Conservation (phyloP, 2,329 filamentous ascomycete species). For the Pseudogymnoascus sp. region DNA sequence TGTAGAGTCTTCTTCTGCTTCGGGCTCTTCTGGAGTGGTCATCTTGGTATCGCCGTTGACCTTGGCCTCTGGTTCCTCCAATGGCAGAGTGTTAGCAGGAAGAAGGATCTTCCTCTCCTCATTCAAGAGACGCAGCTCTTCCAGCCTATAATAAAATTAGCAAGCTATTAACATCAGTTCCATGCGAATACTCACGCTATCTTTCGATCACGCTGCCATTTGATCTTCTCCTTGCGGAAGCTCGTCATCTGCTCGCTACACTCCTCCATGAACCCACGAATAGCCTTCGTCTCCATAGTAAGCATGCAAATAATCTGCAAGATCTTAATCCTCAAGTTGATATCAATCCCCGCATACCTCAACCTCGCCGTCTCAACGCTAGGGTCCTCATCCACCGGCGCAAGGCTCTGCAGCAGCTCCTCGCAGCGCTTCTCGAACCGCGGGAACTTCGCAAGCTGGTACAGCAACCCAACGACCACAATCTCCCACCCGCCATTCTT, state of each 20-base stretch:
- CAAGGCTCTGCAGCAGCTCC: constrained; percentile 69
- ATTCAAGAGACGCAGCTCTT: constrained; percentile 62
- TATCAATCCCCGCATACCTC: constrained; percentile 67
- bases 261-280: constrained; percentile 83
- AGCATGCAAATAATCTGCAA: constrained; percentile 82
- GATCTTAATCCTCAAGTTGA: constrained; percentile 72
- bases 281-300: constrained; percentile 74
- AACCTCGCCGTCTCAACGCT: constrained; percentile 63
- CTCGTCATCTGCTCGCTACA: constrained; percentile 91
- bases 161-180: background rate
- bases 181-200: constrained; percentile 42
- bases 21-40: constrained; percentile 55
- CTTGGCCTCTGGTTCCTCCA: constrained; percentile 42
- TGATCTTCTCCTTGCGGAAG: constrained; percentile 91
- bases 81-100: constrained; percentile 62
- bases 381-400: constrained; percentile 66
- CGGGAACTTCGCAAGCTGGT: constrained; percentile 73
- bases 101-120: constrained; percentile 65
- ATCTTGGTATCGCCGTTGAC: constrained; percentile 50
- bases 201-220: constrained; percentile 72
- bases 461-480: constrained; percentile 76
- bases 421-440: constrained; percentile 65
- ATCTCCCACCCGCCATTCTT: constrained; percentile 83
- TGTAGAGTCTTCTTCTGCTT: constrained; percentile 48
- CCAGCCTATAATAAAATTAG: constrained; percentile 42